Evolutionary conservation across 345 rosid species (phyloP), one percentile per base, ranked within the genome.

Genomic region (Passiflora organensis): DNA sequence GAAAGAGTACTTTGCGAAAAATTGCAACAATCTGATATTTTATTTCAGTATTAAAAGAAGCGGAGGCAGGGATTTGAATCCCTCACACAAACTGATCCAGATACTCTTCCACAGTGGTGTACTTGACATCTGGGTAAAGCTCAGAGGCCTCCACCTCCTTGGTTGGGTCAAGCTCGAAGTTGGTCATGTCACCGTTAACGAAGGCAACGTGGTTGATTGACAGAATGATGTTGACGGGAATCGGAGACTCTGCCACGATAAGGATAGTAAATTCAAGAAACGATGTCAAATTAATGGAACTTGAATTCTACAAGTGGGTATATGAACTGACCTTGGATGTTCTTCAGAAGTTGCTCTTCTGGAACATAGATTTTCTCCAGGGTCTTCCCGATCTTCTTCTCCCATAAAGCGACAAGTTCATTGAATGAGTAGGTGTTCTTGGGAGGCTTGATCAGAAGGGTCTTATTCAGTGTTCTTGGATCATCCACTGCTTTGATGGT

Each of bases 401-500:
- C 74, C 72, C 68, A 61, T 5, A 72, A 23, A 10, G 66, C 50
- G 42, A 68, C 66, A 13, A 76, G 51, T 32, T 76, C 74, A 22
- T 65, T 64, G 63, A 52, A 72, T 6, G 69, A 53, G 43, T 24
- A 51, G 4, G 51, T 43, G 21, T 72, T 76, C 5, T 36, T 48
- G 2, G 69, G 72, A 6, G 68, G 71, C 41, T 34, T 64, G 0
- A 75, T 15, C 20, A 60, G 52, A 20, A 75, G 59, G 24, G 55
- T 57, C 64, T 68, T 72, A 72, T 68, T 76, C 58, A 70, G 5
- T n/a, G 79, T 67, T 58, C 72, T 55, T 6, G 72, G 67, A 48
- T 70, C 72, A 39, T 58, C 73, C 46, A 67, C 76, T 0, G 74
- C 73, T 54, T 50, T 67, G 22, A 68, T 71, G n/a, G 76, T 76